Conservation (phyloP, 2,329 filamentous ascomycete species). For the Penicillium sp. region DNA sequence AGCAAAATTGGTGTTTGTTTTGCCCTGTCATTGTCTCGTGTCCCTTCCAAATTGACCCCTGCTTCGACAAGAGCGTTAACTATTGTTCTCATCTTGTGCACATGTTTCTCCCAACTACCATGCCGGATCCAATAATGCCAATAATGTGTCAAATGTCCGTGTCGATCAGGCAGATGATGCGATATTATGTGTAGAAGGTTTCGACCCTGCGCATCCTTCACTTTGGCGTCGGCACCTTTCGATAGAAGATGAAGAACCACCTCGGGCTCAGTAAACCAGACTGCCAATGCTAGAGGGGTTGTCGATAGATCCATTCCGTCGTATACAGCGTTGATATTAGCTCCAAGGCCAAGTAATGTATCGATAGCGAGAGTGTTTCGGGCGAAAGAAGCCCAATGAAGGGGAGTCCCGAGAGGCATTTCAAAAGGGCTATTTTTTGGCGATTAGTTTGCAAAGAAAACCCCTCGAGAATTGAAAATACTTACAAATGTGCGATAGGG, state of each 20-base stretch:
- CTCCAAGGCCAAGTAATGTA: constrained; percentile 21
- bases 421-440: constrained; percentile 23
- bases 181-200: constrained; percentile 24
- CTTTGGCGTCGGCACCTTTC: constrained; percentile 20
- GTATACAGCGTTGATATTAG: constrained; percentile 22
- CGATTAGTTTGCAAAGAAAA: neutral
- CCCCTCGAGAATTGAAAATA: neutral
- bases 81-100: constrained; percentile 16
- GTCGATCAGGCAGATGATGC: constrained; percentile 20
- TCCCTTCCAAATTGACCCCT: constrained; percentile 17
- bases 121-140: constrained; percentile 31
- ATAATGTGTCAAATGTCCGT: constrained; percentile 22
- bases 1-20: constrained; percentile 20
- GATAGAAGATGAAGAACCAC: constrained; percentile 19
- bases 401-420: constrained; percentile 23
- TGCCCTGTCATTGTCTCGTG: constrained; percentile 15
- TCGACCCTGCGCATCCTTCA: constrained; percentile 19
- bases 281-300: constrained; percentile 20
- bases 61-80: constrained; percentile 15
- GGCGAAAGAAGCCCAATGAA: constrained; percentile 26
- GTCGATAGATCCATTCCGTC: constrained; percentile 20
- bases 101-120: constrained; percentile 22
- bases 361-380: constrained; percentile 20
- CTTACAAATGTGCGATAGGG: constrained; percentile 25
- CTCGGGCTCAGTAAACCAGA: constrained; percentile 21